These are phyloP conservation scores for Gossypium aridum DNA, from an alignment of 441 rosid species.

Conservation along the genomic window DNA sequence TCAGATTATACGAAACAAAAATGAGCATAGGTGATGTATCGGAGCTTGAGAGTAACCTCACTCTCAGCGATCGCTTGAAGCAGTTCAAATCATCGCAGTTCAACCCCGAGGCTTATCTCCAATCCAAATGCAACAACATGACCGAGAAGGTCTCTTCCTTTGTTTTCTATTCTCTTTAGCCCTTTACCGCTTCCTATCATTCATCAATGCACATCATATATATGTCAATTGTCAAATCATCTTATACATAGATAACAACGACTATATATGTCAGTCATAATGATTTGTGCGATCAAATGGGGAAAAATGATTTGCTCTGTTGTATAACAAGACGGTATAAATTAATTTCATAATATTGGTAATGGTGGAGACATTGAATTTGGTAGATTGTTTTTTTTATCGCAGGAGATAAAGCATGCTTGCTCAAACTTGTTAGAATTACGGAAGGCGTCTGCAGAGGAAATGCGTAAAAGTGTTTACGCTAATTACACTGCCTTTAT, in stretches of 20 bases:
- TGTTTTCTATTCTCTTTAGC: not conserved
- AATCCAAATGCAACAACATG: slow-evolving; percentile 65
- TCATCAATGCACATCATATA: not conserved
- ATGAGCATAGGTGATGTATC: slow-evolving; percentile 51
- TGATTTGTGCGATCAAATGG: not conserved
- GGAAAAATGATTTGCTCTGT: no score
- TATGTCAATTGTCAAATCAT: not conserved
- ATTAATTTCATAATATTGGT: not conserved
- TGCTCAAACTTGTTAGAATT: slow-evolving; percentile 60
- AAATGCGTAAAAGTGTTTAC: slow-evolving; percentile 92
- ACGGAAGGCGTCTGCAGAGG: slow-evolving; percentile 93
- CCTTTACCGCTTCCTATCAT: not conserved
- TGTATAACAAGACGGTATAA: not conserved
- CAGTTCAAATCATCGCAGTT: slow-evolving; percentile 57
- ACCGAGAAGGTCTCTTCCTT: slow-evolving; percentile 55
- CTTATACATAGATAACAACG: not conserved
- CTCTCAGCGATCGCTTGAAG: slow-evolving; percentile 63
- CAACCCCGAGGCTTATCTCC: slow-evolving; percentile 52
- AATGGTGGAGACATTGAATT: not conserved
- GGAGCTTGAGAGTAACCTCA: slow-evolving; percentile 49
- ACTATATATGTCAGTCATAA: not conserved
- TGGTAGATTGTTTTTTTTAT: no score
- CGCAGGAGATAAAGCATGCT: slow-evolving; percentile 71
- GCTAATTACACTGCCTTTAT: slow-evolving; percentile 91
- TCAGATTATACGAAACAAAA: not conserved